Conservation (phyloP, 2,329 filamentous ascomycete species). For the Penicillium freii region DNA sequence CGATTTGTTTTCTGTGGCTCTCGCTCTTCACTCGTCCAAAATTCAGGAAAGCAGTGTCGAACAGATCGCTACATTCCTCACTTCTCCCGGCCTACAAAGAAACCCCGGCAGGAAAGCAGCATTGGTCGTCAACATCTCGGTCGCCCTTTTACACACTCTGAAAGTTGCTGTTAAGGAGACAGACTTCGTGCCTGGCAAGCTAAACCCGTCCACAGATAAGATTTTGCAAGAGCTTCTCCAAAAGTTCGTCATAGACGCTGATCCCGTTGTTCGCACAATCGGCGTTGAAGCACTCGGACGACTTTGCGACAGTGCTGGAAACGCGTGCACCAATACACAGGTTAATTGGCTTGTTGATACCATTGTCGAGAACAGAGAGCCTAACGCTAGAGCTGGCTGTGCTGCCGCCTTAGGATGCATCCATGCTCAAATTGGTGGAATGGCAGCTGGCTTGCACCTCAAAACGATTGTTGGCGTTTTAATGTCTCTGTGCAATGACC, state of each 20-base stretch:
- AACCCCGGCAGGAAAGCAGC: slow-evolving; percentile 87
- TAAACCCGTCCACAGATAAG: slow-evolving; percentile 76
- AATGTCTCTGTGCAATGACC: slow-evolving; percentile 96
- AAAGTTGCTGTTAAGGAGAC: slow-evolving; percentile 84
- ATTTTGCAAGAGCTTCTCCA: slow-evolving; percentile 68
- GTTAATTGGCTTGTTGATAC: slow-evolving; percentile 91
- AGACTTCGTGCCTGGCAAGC: slow-evolving; percentile 66
- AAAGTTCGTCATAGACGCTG: slow-evolving; percentile 75
- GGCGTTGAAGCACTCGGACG: slow-evolving; percentile 83
- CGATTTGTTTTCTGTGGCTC: slow-evolving; percentile 83
- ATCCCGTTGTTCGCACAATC: slow-evolving; percentile 80
- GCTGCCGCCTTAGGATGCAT: slow-evolving; percentile 91
- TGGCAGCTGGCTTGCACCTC: slow-evolving; percentile 93
- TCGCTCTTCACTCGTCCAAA: slow-evolving; percentile 83
- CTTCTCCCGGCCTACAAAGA: slow-evolving; percentile 73
- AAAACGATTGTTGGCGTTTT: slow-evolving; percentile 97
- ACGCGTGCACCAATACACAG: slow-evolving; percentile 81
- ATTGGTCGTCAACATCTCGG: slow-evolving; percentile 84
- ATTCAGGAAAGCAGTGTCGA: slow-evolving; percentile 96
- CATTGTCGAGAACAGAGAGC: slow-evolving; percentile 90
- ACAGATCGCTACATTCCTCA: slow-evolving; percentile 86
- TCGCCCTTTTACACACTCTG: slow-evolving; percentile 74
- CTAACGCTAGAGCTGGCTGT: slow-evolving; percentile 87
- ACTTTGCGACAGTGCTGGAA: slow-evolving; percentile 81
- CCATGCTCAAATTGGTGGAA: slow-evolving; percentile 91